Evolutionary conservation across 495 filamentous ascomycete species (phyloP).

Genomic region (Pyrenula aspistea): DNA sequence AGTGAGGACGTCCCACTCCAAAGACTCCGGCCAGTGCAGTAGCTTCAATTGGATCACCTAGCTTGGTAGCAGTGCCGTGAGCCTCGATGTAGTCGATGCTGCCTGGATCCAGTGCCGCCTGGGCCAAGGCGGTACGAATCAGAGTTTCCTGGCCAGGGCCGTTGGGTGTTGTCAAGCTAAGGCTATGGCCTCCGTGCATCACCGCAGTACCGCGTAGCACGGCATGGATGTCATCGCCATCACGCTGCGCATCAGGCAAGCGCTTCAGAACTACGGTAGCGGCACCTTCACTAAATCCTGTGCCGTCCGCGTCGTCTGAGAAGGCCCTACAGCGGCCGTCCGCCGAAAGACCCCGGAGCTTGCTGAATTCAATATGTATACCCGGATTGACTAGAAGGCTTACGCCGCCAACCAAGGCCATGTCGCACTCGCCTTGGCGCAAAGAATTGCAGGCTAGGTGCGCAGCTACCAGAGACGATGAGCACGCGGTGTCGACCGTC

Average conservation of each 20-base stretch:
- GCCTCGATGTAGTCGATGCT: constrained; percentile 29
- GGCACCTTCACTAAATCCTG: constrained; percentile 22
- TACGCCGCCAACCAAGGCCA: constrained; percentile 6
- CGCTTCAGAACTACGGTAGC: constrained; percentile 21
- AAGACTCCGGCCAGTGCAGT: not conserved
- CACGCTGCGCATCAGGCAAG: constrained; percentile 13
- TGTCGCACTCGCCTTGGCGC: constrained; percentile 13
- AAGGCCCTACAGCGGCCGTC: constrained; percentile 27
- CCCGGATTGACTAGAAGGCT: constrained; percentile 14
- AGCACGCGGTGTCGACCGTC: constrained; percentile 22
- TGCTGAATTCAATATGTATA: constrained; percentile 11
- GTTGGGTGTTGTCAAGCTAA: constrained; percentile 26
- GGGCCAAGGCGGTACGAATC: constrained; percentile 15
- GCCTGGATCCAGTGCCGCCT: constrained; percentile 13
- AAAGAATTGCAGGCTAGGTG: too few species aligned
- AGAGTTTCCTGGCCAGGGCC: constrained; percentile 17
- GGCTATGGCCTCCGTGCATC: constrained; percentile 19
- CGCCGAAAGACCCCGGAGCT: constrained; percentile 19
- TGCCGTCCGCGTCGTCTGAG: constrained; percentile 22
- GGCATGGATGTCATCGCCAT: constrained; percentile 22
- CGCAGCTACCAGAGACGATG: constrained; percentile 15
- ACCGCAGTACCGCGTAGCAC: constrained; percentile 20
- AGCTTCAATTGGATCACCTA: constrained; percentile 15
- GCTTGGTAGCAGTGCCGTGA: constrained; percentile 28
- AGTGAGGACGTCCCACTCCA: not conserved